Conservation (phyloP, 371 early-diverging fungal genomes). For the Mucor lusitanicus region DNA sequence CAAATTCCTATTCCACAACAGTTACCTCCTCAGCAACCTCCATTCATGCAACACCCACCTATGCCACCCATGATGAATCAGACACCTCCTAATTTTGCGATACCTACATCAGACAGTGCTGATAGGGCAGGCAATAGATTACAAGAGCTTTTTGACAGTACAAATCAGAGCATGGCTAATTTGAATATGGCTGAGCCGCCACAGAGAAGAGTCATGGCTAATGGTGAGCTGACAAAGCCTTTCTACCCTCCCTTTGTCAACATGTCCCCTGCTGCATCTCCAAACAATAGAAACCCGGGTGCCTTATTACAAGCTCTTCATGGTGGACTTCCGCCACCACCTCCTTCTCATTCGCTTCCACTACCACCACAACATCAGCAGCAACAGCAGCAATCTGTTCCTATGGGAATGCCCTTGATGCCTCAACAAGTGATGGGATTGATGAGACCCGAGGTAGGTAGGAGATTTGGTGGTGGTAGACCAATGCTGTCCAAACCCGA, state of each 20-base stretch:
- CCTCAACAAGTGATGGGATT: constrained; percentile 30
- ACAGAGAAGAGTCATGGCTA: constrained; percentile 12
- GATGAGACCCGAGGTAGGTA: constrained; percentile 28
- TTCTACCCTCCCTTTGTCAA: constrained; percentile 35
- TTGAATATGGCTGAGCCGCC: not conserved
- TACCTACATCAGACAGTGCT: constrained; percentile 15
- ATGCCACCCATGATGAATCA: constrained; percentile 3
- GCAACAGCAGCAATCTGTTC: constrained; percentile 7
- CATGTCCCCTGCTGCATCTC: constrained; percentile 35
- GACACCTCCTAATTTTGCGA: constrained; percentile 6
- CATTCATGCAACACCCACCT: constrained; percentile 12
- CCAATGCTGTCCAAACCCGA: constrained; percentile 46
- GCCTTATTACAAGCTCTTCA: constrained; percentile 48
- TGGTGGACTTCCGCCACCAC: constrained; percentile 26
- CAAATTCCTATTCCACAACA: constrained; percentile 13
- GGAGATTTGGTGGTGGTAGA: constrained; percentile 23
- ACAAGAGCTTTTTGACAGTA: constrained; percentile 6
- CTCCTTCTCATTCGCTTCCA: constrained; percentile 6
- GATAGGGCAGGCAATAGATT: constrained; percentile 15
- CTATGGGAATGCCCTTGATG: constrained; percentile 23
- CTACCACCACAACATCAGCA: constrained; percentile 10
- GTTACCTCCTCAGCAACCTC: constrained; percentile 5
- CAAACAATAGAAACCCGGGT: constrained; percentile 41
- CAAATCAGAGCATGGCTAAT: constrained; percentile 4
- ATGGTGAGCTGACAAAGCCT: constrained; percentile 27